Conservation (phyloP, 2,329 filamentous ascomycete genomes). For the Scedosporium minutisporum region DNA sequence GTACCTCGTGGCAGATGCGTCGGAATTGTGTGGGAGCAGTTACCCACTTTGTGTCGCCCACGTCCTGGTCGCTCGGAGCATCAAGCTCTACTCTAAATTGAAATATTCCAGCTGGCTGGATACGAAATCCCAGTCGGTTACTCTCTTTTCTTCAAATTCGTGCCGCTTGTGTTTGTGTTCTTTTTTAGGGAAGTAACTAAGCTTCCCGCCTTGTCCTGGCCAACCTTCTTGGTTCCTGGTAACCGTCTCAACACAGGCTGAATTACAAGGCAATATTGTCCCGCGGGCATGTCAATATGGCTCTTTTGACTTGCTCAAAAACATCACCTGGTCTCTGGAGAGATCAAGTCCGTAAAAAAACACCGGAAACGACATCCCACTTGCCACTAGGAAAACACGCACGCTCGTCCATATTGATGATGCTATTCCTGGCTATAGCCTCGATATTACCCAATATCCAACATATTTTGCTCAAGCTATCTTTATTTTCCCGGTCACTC, state of each 20-base stretch:
- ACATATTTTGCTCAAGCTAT: slow-evolving; percentile 1
- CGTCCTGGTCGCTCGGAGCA: not conserved
- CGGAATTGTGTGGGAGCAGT: not conserved
- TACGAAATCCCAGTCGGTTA: not conserved
- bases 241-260: slow-evolving; percentile 14
- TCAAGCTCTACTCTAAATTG: not conserved
- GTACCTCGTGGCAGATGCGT: not conserved
- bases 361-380: not conserved
- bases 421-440: slow-evolving; percentile 11
- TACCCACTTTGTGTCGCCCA: not conserved
- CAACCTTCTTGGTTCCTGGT: slow-evolving; percentile 13
- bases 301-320: slow-evolving; percentile 5
- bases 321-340: slow-evolving; percentile 9
- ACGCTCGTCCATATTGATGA: slow-evolving; percentile 1
- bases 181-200: not conserved
- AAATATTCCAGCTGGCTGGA: not conserved
- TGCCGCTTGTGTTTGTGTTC: not conserved
- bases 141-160: not conserved
- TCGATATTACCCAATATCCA: slow-evolving; percentile 12
- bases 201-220: not conserved
- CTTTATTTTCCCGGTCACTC: slow-evolving; percentile 5
- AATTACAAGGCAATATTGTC: slow-evolving; percentile 13
- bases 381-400: not conserved
- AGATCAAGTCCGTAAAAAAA: slow-evolving; percentile 1
- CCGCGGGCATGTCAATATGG: slow-evolving; percentile 10